phyloP scores from a whole-genome alignment of 768 basidiomycete genomes.

The Boletus tylopilopsis region DNA sequence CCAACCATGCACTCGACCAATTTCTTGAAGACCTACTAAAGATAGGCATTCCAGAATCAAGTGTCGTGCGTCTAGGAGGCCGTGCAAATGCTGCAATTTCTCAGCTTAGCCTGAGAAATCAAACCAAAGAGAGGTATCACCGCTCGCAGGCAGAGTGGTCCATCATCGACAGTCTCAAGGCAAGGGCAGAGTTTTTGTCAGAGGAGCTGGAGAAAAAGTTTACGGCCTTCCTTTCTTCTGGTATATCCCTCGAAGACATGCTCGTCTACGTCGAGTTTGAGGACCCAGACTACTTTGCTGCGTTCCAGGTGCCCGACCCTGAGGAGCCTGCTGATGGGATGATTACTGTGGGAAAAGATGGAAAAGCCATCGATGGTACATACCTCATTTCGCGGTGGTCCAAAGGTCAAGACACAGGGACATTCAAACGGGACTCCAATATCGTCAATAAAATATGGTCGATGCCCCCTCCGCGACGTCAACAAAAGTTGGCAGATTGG shows the following conservation, averaged over 20 bases:
- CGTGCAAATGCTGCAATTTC: constrained; percentile 50
- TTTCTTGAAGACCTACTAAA: constrained; percentile 59
- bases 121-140: constrained; percentile 22
- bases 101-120: constrained; percentile 41
- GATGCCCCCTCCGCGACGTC: constrained; percentile 29
- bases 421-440: constrained; percentile 30
- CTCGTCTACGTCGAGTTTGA: constrained; percentile 51
- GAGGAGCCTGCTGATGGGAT: constrained; percentile 41
- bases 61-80: constrained; percentile 53
- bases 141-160: constrained; percentile 36
- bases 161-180: constrained; percentile 40
- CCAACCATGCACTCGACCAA: constrained; percentile 72
- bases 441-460: constrained; percentile 36
- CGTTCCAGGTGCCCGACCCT: constrained; percentile 41
- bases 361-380: constrained; percentile 29
- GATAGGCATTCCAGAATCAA: constrained; percentile 48
- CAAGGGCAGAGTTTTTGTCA: constrained; percentile 3
- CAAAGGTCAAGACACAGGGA: constrained; percentile 41
- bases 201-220: constrained; percentile 30
- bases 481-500: constrained; percentile 33
- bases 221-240: constrained; percentile 21
- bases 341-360: constrained; percentile 39
- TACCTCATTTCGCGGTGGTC: constrained; percentile 52
- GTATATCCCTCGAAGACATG: constrained; percentile 28
- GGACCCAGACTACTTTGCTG: constrained; percentile 40